Conservation (phyloP, 768 basidiomycete genomes). For the Crassisporium funariophilum region DNA sequence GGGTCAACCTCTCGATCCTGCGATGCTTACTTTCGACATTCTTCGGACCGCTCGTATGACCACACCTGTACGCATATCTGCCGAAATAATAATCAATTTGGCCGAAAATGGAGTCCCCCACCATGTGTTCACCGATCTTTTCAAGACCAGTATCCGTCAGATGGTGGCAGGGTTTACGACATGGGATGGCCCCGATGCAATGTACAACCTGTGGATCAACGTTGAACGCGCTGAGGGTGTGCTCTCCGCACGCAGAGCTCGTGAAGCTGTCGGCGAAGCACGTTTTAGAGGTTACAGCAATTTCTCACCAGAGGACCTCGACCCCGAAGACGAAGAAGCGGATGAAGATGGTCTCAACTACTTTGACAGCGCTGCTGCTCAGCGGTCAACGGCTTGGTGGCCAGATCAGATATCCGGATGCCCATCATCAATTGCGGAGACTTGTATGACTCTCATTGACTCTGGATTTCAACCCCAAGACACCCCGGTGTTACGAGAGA, state of each 20-base stretch:
- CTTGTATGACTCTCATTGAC: slow-evolving; percentile 55
- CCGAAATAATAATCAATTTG: slow-evolving; percentile 67
- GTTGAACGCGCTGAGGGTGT: slow-evolving; percentile 43
- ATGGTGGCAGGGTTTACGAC: slow-evolving; percentile 40
- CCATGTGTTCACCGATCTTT: slow-evolving; percentile 38
- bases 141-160: slow-evolving; percentile 35
- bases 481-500: slow-evolving; percentile 52
- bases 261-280: slow-evolving; percentile 39
- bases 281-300: slow-evolving; percentile 44
- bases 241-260: slow-evolving; percentile 35
- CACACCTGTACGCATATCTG: too few species aligned
- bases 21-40: slow-evolving; percentile 51
- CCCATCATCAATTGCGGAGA: slow-evolving; percentile 66
- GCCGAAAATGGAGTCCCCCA: slow-evolving; percentile 62
- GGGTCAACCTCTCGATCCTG: slow-evolving; percentile 35
- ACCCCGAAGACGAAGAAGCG: slow-evolving; percentile 36
- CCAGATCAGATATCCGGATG: slow-evolving; percentile 59
- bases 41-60: slow-evolving; percentile 51
- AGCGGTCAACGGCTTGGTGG: slow-evolving; percentile 67
- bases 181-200: slow-evolving; percentile 48
- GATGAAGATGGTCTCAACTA: slow-evolving; percentile 35
- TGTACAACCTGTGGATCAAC: slow-evolving; percentile 43
- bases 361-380: slow-evolving; percentile 28
- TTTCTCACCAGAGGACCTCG: slow-evolving; percentile 46
- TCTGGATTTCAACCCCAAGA: slow-evolving; percentile 57